These are phyloP conservation scores for Calocera viscosa DNA, from an alignment of 768 basidiomycete species.

Conservation along the genomic window DNA sequence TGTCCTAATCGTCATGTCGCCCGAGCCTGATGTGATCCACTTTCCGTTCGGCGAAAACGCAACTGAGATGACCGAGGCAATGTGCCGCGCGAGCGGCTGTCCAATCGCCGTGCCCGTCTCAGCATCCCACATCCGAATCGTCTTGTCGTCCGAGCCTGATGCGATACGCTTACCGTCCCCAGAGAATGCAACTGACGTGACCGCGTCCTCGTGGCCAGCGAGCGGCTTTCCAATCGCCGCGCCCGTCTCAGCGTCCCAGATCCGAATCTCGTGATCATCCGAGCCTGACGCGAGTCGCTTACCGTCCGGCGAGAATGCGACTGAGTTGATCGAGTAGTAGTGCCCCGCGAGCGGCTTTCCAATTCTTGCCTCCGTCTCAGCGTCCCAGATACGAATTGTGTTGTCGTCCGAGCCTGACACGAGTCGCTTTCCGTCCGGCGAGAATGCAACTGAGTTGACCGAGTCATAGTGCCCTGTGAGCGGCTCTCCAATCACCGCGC, in stretches of 20 bases:
- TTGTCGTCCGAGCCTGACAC: not conserved
- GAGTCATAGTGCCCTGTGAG: not conserved
- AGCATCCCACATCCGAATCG: constrained; percentile 7
- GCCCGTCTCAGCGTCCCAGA: constrained; percentile 9
- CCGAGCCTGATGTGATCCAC: not conserved
- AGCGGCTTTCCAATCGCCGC: not conserved
- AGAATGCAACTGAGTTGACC: constrained; percentile 10
- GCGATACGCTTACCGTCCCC: not conserved
- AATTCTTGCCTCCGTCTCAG: not conserved
- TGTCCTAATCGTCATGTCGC: not conserved
- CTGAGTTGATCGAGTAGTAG: not conserved
- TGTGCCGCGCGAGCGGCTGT: not conserved
- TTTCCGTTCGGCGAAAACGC: constrained; percentile 10
- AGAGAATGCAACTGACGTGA: constrained; percentile 3
- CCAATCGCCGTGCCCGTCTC: not conserved
- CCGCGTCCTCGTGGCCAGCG: not conserved
- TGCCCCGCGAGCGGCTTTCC: not conserved
- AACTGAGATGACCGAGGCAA: not conserved
- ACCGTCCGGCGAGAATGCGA: constrained; percentile 11
- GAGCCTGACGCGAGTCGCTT: constrained; percentile 14
- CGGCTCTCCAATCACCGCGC: not conserved
- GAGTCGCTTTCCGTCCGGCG: constrained; percentile 8
- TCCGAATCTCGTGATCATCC: not conserved
- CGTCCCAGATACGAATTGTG: constrained; percentile 10
- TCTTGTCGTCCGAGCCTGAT: not conserved